Evolutionary conservation across 257 asterid genomes (phyloP).

Genomic region (Lycium ferocissimum): DNA sequence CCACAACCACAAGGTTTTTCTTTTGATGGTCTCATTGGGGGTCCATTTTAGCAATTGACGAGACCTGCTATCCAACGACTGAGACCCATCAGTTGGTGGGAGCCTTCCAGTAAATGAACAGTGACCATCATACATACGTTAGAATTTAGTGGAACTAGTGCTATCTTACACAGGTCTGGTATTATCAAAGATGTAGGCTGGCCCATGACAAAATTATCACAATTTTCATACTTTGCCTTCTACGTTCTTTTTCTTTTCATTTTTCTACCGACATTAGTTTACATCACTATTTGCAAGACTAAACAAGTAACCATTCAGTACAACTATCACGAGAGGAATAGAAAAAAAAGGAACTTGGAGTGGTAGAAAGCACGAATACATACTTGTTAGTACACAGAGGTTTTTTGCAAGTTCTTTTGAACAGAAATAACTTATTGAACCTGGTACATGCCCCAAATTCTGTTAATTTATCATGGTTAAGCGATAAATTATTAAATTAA

Average conservation of each 20-base stretch:
- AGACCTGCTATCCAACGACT: neutral
- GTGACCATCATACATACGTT: neutral
- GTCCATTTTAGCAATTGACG: neutral
- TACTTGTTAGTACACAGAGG: too few relatives aligned
- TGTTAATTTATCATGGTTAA: too few relatives aligned
- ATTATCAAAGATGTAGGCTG: too few relatives aligned
- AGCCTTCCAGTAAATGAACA: neutral
- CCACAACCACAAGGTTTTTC: too few relatives aligned
- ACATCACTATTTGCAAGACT: neutral
- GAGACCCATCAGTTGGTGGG: neutral
- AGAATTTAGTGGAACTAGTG: neutral
- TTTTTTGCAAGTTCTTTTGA: too few relatives aligned
- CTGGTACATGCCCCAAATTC: too few relatives aligned
- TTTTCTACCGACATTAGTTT: neutral
- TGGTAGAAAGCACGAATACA: too few relatives aligned
- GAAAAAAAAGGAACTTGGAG: neutral
- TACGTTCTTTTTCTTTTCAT: neutral
- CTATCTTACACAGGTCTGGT: neutral
- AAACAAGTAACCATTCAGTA: neutral
- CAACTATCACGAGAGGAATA: neutral
- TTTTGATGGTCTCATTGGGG: neutral
- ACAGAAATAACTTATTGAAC: too few relatives aligned
- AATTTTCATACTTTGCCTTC: neutral
- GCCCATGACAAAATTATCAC: neutral
- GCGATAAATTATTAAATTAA: too few relatives aligned